phyloP scores from a whole-genome alignment of 495 filamentous ascomycete genomes.

The Saxispiralis lemnorum region DNA sequence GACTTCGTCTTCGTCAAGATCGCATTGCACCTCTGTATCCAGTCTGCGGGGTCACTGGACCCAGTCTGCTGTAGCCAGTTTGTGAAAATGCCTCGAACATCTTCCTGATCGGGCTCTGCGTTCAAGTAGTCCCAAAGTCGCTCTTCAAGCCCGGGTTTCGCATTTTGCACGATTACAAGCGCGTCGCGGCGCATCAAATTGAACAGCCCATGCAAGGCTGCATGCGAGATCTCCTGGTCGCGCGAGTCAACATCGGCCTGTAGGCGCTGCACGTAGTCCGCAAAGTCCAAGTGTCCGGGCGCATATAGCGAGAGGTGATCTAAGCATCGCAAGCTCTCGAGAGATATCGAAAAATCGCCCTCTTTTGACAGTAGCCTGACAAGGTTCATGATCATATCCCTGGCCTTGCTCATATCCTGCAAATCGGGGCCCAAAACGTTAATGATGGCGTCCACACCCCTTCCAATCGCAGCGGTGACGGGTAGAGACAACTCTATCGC shows the following conservation, averaged over 20 bases:
- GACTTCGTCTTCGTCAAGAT: conserved; percentile 70
- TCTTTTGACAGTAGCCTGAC: conserved; percentile 71
- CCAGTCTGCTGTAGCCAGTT: conserved; percentile 86
- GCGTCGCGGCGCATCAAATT: conserved; percentile 90
- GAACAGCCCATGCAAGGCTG: conserved; percentile 74
- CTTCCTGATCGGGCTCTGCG: conserved; percentile 49
- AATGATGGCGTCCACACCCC: conserved; percentile 84
- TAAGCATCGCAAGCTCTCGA: conserved; percentile 62
- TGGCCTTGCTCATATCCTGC: conserved; percentile 78
- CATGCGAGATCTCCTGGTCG: conserved; percentile 45
- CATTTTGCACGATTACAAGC: conserved; percentile 53
- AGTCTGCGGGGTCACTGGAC: conserved; percentile 54
- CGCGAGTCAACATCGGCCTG: conserved; percentile 59
- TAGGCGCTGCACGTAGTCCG: conserved; percentile 61
- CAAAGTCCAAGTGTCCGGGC: conserved; percentile 65
- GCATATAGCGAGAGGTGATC: conserved; percentile 91
- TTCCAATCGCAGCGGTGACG: conserved; percentile 62
- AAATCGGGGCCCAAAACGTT: conserved; percentile 92
- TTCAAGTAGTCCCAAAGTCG: conserved; percentile 83
- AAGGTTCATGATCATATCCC: conserved; percentile 77
- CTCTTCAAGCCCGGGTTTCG: conserved; percentile 65
- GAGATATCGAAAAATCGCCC: conserved; percentile 49
- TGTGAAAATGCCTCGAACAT: conserved; percentile 62
- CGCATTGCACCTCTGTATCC: conserved; percentile 75
- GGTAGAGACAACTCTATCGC: conserved; percentile 52